Conservation (phyloP, 2,329 filamentous ascomycete genomes). For the Pyricularia grisea region DNA sequence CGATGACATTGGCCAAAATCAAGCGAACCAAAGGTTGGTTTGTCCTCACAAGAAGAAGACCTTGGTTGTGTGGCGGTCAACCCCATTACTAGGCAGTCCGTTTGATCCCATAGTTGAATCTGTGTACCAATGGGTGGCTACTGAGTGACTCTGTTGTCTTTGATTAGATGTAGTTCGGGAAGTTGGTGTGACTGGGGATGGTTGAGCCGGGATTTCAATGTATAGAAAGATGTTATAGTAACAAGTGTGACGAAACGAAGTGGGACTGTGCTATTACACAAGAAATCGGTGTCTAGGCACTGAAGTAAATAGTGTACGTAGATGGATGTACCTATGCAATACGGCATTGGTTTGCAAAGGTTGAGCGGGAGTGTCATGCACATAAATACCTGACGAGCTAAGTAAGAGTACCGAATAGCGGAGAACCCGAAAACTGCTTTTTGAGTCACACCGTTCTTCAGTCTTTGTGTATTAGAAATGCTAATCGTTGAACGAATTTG, state of each 20-base stretch:
- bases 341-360: background rate
- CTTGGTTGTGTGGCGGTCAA: constrained; percentile 9
- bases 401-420: background rate
- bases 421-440: background rate
- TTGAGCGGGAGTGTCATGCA: background rate
- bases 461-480: background rate
- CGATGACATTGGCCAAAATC: background rate
- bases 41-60: constrained; percentile 35
- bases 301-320: background rate
- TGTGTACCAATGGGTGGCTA: background rate
- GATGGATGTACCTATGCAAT: background rate
- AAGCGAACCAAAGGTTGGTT: background rate
- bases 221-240: background rate
- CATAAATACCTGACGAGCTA: background rate
- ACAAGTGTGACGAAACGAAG: background rate
- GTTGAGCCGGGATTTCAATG: background rate
- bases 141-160: background rate
- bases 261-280: too few relatives aligned
- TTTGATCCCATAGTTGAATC: background rate
- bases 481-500: background rate
- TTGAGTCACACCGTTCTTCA: background rate
- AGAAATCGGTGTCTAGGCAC: too few relatives aligned
- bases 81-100: background rate
- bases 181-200: background rate
- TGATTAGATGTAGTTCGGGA: background rate